These are phyloP conservation scores for Poa pratensis DNA, from an alignment of 176 grass and related monocot genomes.

Conservation along the genomic window DNA sequence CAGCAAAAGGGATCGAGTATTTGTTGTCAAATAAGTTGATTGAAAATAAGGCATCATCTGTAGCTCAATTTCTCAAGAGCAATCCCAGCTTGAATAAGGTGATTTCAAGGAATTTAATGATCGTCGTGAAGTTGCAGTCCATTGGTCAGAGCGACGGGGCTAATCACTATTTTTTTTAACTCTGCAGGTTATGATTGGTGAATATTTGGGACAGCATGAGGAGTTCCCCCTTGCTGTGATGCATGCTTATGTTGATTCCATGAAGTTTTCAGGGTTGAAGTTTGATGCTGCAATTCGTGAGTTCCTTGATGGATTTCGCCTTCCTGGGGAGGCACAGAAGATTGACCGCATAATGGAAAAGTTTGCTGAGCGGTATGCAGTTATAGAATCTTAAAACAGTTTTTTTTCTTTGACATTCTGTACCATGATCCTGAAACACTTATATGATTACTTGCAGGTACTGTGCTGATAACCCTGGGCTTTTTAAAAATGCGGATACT, in stretches of 20 bases:
- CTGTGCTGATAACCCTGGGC: conserved; percentile 98
- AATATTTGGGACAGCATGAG: conserved; percentile 99
- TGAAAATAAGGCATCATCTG: conserved; percentile 74
- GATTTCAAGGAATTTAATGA: conserved; percentile 36
- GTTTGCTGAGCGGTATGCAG: conserved; percentile 93
- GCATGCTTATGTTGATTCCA: conserved; percentile 98
- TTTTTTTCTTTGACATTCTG: conserved; percentile 25
- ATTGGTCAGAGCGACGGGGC: conserved; percentile 29
- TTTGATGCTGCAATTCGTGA: conserved; percentile 95
- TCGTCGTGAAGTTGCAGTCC: conserved; percentile 13
- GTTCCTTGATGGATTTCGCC: conserved; percentile 94
- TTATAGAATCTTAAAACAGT: conserved; percentile 29
- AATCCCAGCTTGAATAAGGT: conserved; percentile 96
- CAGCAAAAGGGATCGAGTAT: conserved; percentile 85
- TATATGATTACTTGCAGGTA: conserved; percentile 71
- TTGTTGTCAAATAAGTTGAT: conserved; percentile 94
- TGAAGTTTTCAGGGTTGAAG: conserved; percentile 94
- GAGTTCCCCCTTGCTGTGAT: conserved; percentile 98
- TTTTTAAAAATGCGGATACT: conserved; percentile 99
- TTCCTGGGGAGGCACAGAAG: conserved; percentile 99
- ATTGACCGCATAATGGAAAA: conserved; percentile 99
- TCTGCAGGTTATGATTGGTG: conserved; percentile 94
- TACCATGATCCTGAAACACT: conserved; percentile 38
- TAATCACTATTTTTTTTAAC: conserved; percentile 41
- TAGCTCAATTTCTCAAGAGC: conserved; percentile 90